Conservation (phyloP, 768 basidiomycete genomes). For the Termitomyces sp. region DNA sequence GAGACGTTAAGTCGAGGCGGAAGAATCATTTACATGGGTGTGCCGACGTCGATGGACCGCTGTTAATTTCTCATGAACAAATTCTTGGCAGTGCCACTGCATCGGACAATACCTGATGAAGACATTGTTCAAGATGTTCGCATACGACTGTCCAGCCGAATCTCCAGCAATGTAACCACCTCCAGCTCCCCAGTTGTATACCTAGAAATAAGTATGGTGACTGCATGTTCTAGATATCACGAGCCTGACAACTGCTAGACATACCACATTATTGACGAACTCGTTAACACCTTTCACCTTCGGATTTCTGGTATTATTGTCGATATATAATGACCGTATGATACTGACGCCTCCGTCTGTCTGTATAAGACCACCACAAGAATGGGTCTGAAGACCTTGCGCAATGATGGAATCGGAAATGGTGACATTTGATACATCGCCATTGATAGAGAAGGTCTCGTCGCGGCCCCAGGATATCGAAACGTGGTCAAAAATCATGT, state of each 20-base stretch:
- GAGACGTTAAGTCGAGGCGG: not conserved
- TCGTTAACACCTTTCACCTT: constrained; percentile 33
- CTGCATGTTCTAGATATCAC: not conserved
- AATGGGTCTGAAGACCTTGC: constrained; percentile 30
- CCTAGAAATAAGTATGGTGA: constrained; percentile 11
- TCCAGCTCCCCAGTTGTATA: constrained; percentile 29
- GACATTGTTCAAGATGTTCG: constrained; percentile 28
- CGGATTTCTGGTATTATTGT: constrained; percentile 30
- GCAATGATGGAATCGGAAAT: constrained; percentile 32
- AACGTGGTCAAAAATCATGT: constrained; percentile 33
- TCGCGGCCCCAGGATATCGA: constrained; percentile 29
- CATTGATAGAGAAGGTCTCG: constrained; percentile 30
- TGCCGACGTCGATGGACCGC: constrained; percentile 25
- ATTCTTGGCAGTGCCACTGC: not conserved
- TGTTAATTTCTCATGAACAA: not conserved
- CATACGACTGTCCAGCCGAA: constrained; percentile 25
- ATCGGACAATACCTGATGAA: constrained; percentile 22
- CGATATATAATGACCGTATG: constrained; percentile 28
- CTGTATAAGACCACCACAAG: constrained; percentile 30
- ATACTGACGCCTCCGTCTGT: constrained; percentile 30
- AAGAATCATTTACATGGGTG: constrained; percentile 17
- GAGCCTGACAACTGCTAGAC: not conserved
- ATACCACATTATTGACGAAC: constrained; percentile 30
- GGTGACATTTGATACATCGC: constrained; percentile 29
- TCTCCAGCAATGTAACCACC: constrained; percentile 31